Conservation (phyloP, 345 rosid species). For the Citrus cavaleriei region DNA sequence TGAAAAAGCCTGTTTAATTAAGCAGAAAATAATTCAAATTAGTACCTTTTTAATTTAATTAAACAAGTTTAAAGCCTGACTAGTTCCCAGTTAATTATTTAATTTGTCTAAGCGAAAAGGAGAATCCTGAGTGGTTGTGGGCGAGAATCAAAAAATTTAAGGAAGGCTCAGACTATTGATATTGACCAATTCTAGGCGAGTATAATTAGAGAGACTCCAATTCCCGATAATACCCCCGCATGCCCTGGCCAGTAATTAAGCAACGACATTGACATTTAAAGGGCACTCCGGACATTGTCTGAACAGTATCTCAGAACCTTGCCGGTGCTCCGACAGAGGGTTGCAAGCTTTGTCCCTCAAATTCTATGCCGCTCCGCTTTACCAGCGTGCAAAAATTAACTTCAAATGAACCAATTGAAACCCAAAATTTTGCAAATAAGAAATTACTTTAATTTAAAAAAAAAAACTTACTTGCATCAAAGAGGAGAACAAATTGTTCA, state of each 20-base stretch:
- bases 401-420: neutral
- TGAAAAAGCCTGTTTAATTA: conserved; percentile 71
- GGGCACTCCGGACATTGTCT: conserved; percentile 48
- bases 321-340: conserved; percentile 41
- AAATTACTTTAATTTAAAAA: too few species aligned
- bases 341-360: conserved; percentile 1
- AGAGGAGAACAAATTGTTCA: conserved; percentile 79
- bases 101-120: conserved; percentile 9
- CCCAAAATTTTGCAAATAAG: too few species aligned
- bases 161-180: conserved; percentile 11
- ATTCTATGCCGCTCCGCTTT: conserved; percentile 28
- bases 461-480: conserved; percentile 76
- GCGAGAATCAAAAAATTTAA: conserved; percentile 17
- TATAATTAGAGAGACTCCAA: conserved; percentile 5
- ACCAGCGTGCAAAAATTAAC: conserved; percentile 20
- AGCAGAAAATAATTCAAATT: conserved; percentile 1
- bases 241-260: neutral
- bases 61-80: conserved; percentile 14
- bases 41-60: neutral
- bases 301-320: conserved; percentile 26
- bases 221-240: conserved; percentile 57
- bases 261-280: conserved; percentile 27
- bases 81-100: neutral
- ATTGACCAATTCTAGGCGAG: conserved; percentile 29
- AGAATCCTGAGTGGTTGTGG: conserved; percentile 19